Base-by-base conservation (phyloP, 768 basidiomycete species). In the Hysterangium stoloniferum region DNA sequence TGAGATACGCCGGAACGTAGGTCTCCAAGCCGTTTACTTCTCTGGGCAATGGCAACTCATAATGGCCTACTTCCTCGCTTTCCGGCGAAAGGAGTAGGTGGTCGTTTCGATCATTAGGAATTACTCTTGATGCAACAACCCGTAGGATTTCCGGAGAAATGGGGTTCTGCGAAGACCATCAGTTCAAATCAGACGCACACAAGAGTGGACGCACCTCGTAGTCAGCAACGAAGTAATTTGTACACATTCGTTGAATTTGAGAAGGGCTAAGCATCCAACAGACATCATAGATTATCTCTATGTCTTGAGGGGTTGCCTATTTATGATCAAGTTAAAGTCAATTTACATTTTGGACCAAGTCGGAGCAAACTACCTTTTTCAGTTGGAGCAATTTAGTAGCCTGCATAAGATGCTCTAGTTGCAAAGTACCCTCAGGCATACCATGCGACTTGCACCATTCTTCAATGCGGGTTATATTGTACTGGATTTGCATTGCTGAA, bases 381-480 rank as follows among this genome's bases (percentile, higher is more conserved):
- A 99, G 72, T 66, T 99, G 96, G 22, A 99, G 73, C 48, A 99
- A 70, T 69, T 99, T 98, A 61, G 96, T 97, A 49, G 96, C 96
- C 73, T 99, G 96, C 92, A 98, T 96, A 69, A 99, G 76, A 69
- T 98, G 94, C 68, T 99, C 96, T 49, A 99, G 74, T 65, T 98
- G 96, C 25, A 99, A 75, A 15, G 91, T 90, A 7, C 96, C 96
- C 65, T 99, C 96, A 1, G 95, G 96, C 92, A 99, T 97, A 63
- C 96, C 92, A 62, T 98, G 96, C 22, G 96, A 94, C 70, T 99
- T 98, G 74, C 96, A 99, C 96, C 96, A 98, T 68, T 97, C 94
- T 61, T 94, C 91, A 61, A 94, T 87, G 24, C 88, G 82, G 27
- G 94, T 98, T 63, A 98, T 96, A 63, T 98, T 98, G 67, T 99